Evolutionary conservation across 2,329 filamentous ascomycete species (phyloP).

Genomic region (Monilinia polystroma): DNA sequence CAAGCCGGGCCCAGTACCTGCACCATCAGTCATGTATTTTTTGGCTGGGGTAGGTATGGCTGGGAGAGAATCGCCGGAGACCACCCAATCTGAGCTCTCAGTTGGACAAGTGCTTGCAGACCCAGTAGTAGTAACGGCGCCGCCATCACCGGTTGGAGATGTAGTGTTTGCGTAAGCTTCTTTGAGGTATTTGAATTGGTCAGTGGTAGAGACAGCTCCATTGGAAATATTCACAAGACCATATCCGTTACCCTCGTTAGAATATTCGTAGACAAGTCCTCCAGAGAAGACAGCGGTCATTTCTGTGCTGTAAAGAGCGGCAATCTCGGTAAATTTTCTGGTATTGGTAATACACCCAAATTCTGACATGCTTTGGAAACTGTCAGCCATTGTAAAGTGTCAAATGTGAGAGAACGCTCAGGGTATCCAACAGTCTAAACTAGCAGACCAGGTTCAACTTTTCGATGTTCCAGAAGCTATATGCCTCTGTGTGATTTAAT

Average conservation of each 20-base stretch:
- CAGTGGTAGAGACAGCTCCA: constrained; percentile 43
- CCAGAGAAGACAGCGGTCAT: constrained; percentile 93
- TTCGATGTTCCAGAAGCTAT: too few species aligned
- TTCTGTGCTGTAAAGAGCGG: constrained; percentile 72
- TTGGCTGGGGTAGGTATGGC: constrained; percentile 47
- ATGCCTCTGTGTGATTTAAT: too few species aligned
- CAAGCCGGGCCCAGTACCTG: constrained; percentile 47
- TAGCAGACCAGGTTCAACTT: too few species aligned
- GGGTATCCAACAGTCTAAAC: too few species aligned
- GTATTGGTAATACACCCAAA: constrained; percentile 83
- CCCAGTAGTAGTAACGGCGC: constrained; percentile 43
- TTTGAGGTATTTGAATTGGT: constrained; percentile 52
- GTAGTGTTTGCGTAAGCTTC: constrained; percentile 46
- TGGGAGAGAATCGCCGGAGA: constrained; percentile 47
- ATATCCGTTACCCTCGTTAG: constrained; percentile 73
- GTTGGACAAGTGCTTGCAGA: constrained; percentile 47
- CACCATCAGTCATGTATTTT: constrained; percentile 50
- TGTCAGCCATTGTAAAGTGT: neutral
- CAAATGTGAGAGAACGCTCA: constrained; percentile 17
- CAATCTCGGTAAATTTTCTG: constrained; percentile 78
- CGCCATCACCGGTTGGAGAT: constrained; percentile 52
- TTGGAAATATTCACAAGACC: constrained; percentile 49
- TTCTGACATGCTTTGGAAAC: constrained; percentile 63
- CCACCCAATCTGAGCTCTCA: constrained; percentile 48
- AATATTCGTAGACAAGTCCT: constrained; percentile 95